Conservation (phyloP, 768 basidiomycete species). For the Lentinula boryana region DNA sequence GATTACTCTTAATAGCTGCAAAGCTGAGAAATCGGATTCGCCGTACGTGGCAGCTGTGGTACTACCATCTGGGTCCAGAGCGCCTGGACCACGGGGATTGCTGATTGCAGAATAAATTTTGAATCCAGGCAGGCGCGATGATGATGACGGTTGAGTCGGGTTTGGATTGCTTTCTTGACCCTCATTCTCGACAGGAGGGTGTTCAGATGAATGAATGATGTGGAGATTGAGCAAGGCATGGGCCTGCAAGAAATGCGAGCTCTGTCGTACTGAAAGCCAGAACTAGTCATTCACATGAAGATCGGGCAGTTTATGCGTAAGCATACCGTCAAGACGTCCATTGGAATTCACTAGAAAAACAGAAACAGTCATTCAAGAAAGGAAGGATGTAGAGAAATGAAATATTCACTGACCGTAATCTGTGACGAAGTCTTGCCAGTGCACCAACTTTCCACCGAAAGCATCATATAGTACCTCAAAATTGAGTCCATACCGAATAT, state of each 20-base stretch:
- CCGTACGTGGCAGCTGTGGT: constrained; percentile 39
- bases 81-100: constrained; percentile 14
- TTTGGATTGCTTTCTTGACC: constrained; percentile 22
- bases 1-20: constrained; percentile 80
- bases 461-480: constrained; percentile 75
- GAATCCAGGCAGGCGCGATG: constrained; percentile 34
- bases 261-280: constrained; percentile 54
- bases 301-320: background rate
- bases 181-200: constrained; percentile 20
- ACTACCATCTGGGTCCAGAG: constrained; percentile 21
- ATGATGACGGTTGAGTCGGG: constrained; percentile 29
- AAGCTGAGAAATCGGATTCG: constrained; percentile 65
- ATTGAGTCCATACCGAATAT: constrained; percentile 44
- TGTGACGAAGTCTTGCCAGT: constrained; percentile 76
- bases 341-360: constrained; percentile 55
- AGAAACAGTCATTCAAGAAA: constrained; percentile 4
- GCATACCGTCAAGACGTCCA: constrained; percentile 61
- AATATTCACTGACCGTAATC: constrained; percentile 57
- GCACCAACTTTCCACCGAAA: constrained; percentile 80
- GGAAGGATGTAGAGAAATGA: background rate
- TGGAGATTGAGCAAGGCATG: constrained; percentile 80
- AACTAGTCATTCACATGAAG: constrained; percentile 1
- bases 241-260: constrained; percentile 82
- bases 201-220: constrained; percentile 70
- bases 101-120: constrained; percentile 48